phyloP scores from a whole-genome alignment of 371 early-diverging fungal genomes.

The Fennellomyces sp. region DNA sequence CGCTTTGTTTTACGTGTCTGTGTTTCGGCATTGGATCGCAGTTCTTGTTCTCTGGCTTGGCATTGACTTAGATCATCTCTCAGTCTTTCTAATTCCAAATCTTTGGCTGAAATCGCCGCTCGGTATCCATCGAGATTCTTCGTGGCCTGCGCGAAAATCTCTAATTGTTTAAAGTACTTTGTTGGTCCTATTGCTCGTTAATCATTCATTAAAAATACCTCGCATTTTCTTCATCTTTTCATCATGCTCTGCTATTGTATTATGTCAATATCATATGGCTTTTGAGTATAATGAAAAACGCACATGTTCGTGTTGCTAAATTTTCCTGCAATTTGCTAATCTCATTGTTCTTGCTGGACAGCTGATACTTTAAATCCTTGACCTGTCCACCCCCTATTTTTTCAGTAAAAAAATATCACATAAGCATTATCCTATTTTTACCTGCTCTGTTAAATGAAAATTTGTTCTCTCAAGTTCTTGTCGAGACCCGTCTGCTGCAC shows the following conservation, averaged over 20 bases:
- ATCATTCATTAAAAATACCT: constrained; percentile 25
- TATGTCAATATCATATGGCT: too few species aligned
- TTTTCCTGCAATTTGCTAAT: constrained; percentile 31
- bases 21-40: constrained; percentile 33
- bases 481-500: background rate
- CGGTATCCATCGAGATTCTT: constrained; percentile 64
- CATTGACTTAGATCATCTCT: constrained; percentile 42
- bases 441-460: constrained; percentile 46
- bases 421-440: background rate
- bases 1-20: constrained; percentile 31
- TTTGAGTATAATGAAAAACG: too few species aligned
- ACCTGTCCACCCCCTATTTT: too few species aligned
- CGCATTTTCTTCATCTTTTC: constrained; percentile 51
- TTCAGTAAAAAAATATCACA: background rate
- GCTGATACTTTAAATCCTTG: constrained; percentile 44
- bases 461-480: constrained; percentile 14
- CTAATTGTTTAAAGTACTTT: constrained; percentile 11
- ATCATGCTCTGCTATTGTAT: constrained; percentile 45
- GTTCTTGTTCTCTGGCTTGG: constrained; percentile 36
- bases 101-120: constrained; percentile 56
- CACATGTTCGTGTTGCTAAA: constrained; percentile 33
- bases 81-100: constrained; percentile 48
- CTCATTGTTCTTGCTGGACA: constrained; percentile 32
- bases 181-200: background rate
- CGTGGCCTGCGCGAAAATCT: constrained; percentile 65